These are phyloP conservation scores for Citrullus amarus DNA, from an alignment of 306 rosid genomes.

Conservation along the genomic window DNA sequence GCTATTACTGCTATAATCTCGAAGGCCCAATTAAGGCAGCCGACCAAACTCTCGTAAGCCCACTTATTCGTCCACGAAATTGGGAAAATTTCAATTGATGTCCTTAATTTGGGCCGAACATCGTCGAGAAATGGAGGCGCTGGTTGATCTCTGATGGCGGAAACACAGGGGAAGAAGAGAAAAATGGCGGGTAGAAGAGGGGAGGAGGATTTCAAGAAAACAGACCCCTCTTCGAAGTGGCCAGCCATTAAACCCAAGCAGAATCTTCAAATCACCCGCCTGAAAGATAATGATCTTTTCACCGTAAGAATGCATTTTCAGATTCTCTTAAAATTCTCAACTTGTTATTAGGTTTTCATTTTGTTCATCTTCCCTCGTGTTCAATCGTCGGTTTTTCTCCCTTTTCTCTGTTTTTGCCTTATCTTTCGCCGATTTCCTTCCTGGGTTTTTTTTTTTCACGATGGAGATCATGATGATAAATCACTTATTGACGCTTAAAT, in stretches of 20 bases:
- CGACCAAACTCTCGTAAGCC: neutral
- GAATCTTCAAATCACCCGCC: slow-evolving; percentile 37
- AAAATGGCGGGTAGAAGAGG: slow-evolving; percentile 56
- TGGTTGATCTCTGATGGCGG: slow-evolving; percentile 14
- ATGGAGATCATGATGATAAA: neutral
- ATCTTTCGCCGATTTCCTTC: neutral
- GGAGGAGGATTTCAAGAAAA: slow-evolving; percentile 20
- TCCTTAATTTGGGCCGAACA: neutral
- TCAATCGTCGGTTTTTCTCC: neutral
- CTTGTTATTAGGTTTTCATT: neutral
- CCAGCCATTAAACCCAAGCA: slow-evolving; percentile 65
- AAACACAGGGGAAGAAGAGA: slow-evolving; percentile 30
- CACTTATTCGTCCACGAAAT: neutral
- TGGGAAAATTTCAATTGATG: no score
- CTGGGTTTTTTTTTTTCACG: neutral
- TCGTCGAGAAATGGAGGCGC: neutral
- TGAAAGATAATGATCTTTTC: slow-evolving; percentile 66
- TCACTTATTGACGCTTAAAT: neutral
- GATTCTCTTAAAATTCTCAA: neutral
- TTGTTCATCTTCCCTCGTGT: neutral
- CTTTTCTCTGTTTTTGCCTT: neutral
- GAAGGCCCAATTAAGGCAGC: neutral
- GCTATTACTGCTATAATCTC: no score
- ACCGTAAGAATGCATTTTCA: slow-evolving; percentile 33
- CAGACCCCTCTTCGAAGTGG: slow-evolving; percentile 31